A percentile compares a stretch with the other conserved stretches of the same genome.
These are phyloP conservation scores for Suillus placidus DNA, from an alignment of 768 basidiomycete genomes.

Conservation along the genomic window DNA sequence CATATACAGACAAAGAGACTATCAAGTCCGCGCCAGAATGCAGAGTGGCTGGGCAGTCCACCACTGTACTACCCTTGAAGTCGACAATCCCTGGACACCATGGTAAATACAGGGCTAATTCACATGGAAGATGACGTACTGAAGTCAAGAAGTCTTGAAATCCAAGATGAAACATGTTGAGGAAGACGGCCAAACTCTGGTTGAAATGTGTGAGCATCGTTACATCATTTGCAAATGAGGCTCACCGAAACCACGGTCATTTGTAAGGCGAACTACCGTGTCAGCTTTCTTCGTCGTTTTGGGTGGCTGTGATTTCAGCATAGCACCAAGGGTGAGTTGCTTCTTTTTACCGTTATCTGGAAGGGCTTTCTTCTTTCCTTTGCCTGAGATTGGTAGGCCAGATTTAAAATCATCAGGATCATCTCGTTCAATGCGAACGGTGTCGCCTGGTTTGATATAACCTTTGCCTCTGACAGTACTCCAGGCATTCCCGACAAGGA, in stretches of 20 bases:
- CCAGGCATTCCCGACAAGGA: constrained; percentile 75
- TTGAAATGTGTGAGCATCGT: constrained; percentile 3
- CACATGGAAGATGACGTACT: constrained; percentile 39
- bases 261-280: constrained; percentile 68
- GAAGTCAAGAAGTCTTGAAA: constrained; percentile 72
- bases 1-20: constrained; percentile 72
- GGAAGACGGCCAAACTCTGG: constrained; percentile 80
- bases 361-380: constrained; percentile 38
- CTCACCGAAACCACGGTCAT: constrained; percentile 65
- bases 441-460: constrained; percentile 68
- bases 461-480: constrained; percentile 75
- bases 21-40: constrained; percentile 78
- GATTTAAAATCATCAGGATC: constrained; percentile 34
- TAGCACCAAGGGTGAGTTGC: constrained; percentile 64
- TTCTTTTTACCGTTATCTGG: constrained; percentile 49
- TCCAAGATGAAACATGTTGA: constrained; percentile 70
- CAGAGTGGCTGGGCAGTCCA: constrained; percentile 74
- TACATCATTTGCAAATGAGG: not conserved
- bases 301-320: constrained; percentile 60
- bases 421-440: constrained; percentile 60
- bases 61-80: constrained; percentile 68
- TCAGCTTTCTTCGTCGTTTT: constrained; percentile 55
- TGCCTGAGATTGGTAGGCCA: constrained; percentile 30
- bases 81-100: constrained; percentile 56
- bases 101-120: not conserved